These are phyloP conservation scores for Entomortierella parvispora DNA, from an alignment of 192 early-diverging fungal species.

Conservation along the genomic window DNA sequence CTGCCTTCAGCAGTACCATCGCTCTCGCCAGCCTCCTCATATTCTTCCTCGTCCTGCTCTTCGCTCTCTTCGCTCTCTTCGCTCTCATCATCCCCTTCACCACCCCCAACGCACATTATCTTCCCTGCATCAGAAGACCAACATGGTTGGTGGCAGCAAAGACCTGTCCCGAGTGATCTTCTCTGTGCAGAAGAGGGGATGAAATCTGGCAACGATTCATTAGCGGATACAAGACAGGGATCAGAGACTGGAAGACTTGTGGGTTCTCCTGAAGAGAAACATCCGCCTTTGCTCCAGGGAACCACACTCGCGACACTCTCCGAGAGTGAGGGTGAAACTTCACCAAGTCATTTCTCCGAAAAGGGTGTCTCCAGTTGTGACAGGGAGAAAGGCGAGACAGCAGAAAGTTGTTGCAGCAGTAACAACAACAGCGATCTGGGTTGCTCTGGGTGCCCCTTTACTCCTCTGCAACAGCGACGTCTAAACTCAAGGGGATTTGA, in stretches of 20 bases:
- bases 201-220: neutral
- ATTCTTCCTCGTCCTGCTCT: constrained; percentile 9
- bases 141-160: constrained; percentile 24
- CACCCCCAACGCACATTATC: constrained; percentile 7
- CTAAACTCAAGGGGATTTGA: constrained; percentile 1
- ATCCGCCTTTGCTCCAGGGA: too few relatives aligned
- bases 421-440: too few relatives aligned
- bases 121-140: constrained; percentile 13
- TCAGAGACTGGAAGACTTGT: too few relatives aligned
- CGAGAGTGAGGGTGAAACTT: too few relatives aligned
- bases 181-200: neutral
- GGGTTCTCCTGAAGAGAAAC: too few relatives aligned
- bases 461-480: neutral
- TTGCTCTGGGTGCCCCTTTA: too few relatives aligned
- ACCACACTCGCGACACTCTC: too few relatives aligned
- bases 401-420: too few relatives aligned
- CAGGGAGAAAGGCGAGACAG: too few relatives aligned
- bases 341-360: too few relatives aligned
- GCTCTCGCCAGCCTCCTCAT: constrained; percentile 16
- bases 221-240: neutral
- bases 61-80: neutral
- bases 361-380: too few relatives aligned
- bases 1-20: constrained; percentile 12
- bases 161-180: neutral
- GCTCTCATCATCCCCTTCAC: neutral